Evolutionary conservation across 129 eudicot species (phyloP), one percentile per base, ranked within the genome.

Genomic region (Silybum marianum): DNA sequence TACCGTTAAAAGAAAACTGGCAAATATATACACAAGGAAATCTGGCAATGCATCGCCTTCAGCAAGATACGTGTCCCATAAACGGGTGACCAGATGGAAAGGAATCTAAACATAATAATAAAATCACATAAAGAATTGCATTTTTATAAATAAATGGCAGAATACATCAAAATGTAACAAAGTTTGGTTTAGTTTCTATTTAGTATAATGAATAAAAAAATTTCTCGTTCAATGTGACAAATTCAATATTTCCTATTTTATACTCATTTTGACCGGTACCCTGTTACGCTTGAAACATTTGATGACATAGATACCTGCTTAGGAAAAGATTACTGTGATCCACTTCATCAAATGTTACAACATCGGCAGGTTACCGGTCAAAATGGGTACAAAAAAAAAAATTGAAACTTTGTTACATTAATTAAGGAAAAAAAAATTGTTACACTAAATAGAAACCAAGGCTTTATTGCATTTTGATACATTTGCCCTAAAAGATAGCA

Each of bases 11-110:
- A 93, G 93, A 68, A 93, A 89, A 75, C 98, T 93, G 84, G 96
- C 94, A 63, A 79, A 86, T 84, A 91, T 93, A 82, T 93, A 93
- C 76, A 93, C 93, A 9, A 91, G 96, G 80, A 93, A 93, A 78
- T 91, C 89, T 2, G 98, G 98, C 83, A 91, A 77, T 42, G 96
- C 92, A 84, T 93, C 98, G 22, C 98, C 96, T 89, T 90, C 98
- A 8, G 98, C 98, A 79, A 93, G 96, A 84, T 93, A 93, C 51
- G 96, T 91, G 87, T 93, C 96, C 96, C 96, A 91, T 87, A 93
- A 90, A 22, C 98, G 90, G 76, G 87, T 89, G 70, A 93, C 93
- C 28, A 93, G 98, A 74, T 91, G 84, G 83, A 93, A 91, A 36
- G 96, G 94, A 60, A 93, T 93, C 98, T 93, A 81, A 13, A 76